A percentile compares a stretch with the other conserved stretches of the same genome.
Evolutionary conservation across 2,329 filamentous ascomycete genomes (phyloP).

Genomic region (Colletotrichum acutatum): DNA sequence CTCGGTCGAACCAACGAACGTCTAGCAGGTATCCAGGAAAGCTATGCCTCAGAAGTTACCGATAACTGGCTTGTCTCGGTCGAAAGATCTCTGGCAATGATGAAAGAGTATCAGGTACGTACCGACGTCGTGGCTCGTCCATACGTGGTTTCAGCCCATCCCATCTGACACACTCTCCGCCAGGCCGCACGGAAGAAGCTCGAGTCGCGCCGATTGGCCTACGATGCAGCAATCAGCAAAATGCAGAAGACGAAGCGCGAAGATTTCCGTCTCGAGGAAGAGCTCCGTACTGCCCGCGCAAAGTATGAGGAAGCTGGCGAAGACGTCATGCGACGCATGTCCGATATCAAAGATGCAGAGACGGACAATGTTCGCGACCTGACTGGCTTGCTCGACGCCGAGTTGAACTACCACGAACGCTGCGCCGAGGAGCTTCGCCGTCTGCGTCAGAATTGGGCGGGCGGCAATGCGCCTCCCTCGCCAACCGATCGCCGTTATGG

Average conservation of each 20-base stretch:
- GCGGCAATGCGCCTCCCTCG: conserved; percentile 37
- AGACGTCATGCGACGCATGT: conserved; percentile 91
- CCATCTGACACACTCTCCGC: conserved; percentile 26
- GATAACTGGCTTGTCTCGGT: conserved; percentile 91
- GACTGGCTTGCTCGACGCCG: conserved; percentile 84
- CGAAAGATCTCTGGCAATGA: conserved; percentile 88
- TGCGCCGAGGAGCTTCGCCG: conserved; percentile 83
- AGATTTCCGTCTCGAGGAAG: conserved; percentile 92
- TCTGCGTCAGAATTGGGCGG: conserved; percentile 59
- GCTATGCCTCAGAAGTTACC: conserved; percentile 81
- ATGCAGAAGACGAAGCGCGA: conserved; percentile 95
- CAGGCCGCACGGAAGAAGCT: conserved; percentile 91
- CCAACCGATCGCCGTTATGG: conserved; percentile 35
- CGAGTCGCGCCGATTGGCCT: conserved; percentile 87
- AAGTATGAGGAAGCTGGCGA: conserved; percentile 97
- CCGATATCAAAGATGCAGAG: conserved; percentile 95
- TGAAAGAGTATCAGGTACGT: conserved; percentile 96
- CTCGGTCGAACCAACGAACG: conserved; percentile 90
- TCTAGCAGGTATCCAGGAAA: conserved; percentile 86
- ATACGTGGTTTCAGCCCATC: conserved; percentile 28
- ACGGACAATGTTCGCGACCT: conserved; percentile 84
- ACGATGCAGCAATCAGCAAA: conserved; percentile 89
- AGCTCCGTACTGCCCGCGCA: conserved; percentile 88
- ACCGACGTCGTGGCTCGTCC: conserved; percentile 25
- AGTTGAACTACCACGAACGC: conserved; percentile 91